phyloP scores from a whole-genome alignment of 768 basidiomycete genomes.

The Lactifluus piperatus region DNA sequence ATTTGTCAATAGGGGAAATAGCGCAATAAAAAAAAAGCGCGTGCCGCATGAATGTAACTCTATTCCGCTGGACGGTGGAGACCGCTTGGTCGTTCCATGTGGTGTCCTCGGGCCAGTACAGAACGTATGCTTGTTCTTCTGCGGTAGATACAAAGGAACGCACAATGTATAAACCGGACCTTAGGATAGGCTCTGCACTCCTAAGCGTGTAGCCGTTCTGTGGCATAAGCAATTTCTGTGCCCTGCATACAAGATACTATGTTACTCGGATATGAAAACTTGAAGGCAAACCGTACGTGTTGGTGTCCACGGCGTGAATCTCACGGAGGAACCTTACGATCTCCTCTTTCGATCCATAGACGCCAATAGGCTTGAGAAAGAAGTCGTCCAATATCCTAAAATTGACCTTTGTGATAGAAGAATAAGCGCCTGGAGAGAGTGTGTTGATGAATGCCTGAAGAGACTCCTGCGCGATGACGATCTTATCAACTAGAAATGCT shows the following conservation, averaged over 20 bases:
- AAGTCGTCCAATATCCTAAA: conserved; percentile 43
- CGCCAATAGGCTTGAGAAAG: conserved; percentile 40
- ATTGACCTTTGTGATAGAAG: conserved; percentile 46
- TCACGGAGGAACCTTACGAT: conserved; percentile 38
- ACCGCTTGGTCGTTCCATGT: conserved; percentile 48
- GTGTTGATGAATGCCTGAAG: conserved; percentile 40
- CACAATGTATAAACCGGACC: conserved; percentile 44
- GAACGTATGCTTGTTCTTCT: conserved; percentile 32
- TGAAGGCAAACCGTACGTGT: conserved; percentile 31
- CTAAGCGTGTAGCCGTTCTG: conserved; percentile 13
- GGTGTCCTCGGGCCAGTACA: conserved; percentile 53
- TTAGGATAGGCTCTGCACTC: conserved; percentile 26
- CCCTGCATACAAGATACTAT: conserved; percentile 13
- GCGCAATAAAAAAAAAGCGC: neutral
- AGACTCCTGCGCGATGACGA: conserved; percentile 48
- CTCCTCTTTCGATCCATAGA: conserved; percentile 48
- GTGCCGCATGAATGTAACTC: conserved; percentile 54
- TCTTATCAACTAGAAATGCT: conserved; percentile 42
- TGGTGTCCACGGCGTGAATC: conserved; percentile 30
- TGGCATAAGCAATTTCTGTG: conserved; percentile 17
- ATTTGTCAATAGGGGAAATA: neutral
- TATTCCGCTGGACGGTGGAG: conserved; percentile 39
- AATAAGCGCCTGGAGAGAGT: conserved; percentile 43
- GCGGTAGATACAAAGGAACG: conserved; percentile 15
- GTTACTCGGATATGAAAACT: neutral